phyloP scores from a whole-genome alignment of 306 rosid genomes.

The Medicago truncatula region MtrunA17r5.0-ANR NC_053045.1:34050501-34051000 shows the following conservation, averaged over 20 bases:
- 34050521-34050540: constrained; percentile 72
- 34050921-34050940: constrained; percentile 45
- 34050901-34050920: constrained; percentile 64
- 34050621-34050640: constrained; percentile 1
- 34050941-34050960: constrained; percentile 47
- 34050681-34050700: constrained; percentile 71
- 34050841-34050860: constrained; percentile 73
- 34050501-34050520: constrained; percentile 70
- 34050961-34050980: constrained; percentile 50
- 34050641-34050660: constrained; percentile 41
- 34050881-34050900: constrained; percentile 82
- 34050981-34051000: constrained; percentile 44
- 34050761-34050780: constrained; percentile 76
- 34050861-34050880: constrained; percentile 90
- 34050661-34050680: constrained; percentile 43
- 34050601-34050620: constrained; percentile 22
- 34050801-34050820: constrained; percentile 75
- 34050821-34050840: constrained; percentile 82
- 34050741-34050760: constrained; percentile 81
- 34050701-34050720: constrained; percentile 74
- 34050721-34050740: constrained; percentile 71
- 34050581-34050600: constrained; percentile 20
- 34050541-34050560: constrained; percentile 64
- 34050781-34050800: constrained; percentile 77
- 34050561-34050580: constrained; percentile 23